A percentile compares a stretch with the other conserved stretches of the same genome.
Evolutionary conservation across 805 yeast genomes (phyloP).

Genomic region (Saccharomycopsis synnaedendra): DNA sequence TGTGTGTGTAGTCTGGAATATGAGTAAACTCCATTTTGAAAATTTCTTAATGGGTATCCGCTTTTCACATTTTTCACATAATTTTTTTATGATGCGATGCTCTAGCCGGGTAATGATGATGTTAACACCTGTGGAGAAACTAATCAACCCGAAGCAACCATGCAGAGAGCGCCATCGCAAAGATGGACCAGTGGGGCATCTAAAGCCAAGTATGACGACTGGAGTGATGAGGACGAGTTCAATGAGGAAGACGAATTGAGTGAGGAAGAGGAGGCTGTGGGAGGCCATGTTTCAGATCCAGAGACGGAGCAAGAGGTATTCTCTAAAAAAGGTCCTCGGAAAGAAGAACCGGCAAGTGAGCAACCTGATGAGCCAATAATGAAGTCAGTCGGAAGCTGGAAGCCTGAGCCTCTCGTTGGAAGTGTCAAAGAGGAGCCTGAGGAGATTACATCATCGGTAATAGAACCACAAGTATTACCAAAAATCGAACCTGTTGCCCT

Average conservation of each 20-base stretch:
- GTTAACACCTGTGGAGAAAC: too few relatives aligned
- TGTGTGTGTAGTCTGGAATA: conserved; percentile 13
- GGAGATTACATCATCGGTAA: too few relatives aligned
- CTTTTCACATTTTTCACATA: too few relatives aligned
- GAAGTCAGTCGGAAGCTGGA: background rate
- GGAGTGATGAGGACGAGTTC: conserved; percentile 7
- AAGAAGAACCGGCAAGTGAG: background rate
- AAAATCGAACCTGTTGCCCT: too few relatives aligned
- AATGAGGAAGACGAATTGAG: conserved; percentile 1
- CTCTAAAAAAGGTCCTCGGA: background rate
- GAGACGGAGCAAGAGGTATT: background rate
- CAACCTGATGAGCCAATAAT: background rate
- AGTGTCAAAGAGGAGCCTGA: too few relatives aligned
- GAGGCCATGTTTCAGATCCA: background rate
- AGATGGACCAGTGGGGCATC: conserved; percentile 8
- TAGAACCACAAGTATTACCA: too few relatives aligned
- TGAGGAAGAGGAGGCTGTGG: conserved; percentile 3
- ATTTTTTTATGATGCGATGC: too few relatives aligned
- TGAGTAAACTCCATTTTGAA: conserved; percentile 14
- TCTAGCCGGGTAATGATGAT: too few relatives aligned
- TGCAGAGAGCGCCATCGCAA: conserved; percentile 7
- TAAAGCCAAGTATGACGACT: conserved; percentile 9
- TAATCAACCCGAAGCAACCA: too few relatives aligned
- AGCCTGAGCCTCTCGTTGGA: too few relatives aligned
- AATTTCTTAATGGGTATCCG: too few relatives aligned